Percentiles rank a stretch among this genome's conserved stretches.
phyloP scores from a whole-genome alignment of 2,329 filamentous ascomycete species.

The Trichoderma breve region DNA sequence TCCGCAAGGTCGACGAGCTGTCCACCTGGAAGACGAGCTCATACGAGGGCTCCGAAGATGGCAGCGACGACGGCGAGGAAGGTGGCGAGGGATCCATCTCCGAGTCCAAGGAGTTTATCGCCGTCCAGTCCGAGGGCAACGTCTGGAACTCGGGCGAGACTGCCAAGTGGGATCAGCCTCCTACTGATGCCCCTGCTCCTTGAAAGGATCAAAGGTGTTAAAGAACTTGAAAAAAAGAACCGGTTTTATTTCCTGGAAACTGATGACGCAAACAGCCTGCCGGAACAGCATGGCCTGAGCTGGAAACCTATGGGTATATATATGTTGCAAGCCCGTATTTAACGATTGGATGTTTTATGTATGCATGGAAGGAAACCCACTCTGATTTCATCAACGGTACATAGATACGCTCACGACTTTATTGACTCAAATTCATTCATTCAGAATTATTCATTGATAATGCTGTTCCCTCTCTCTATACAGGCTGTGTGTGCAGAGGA shows the following conservation, averaged over 20 bases:
- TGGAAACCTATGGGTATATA: slow-evolving; percentile 13
- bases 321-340: slow-evolving; percentile 13
- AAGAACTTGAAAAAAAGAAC: not conserved
- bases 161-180: slow-evolving; percentile 23
- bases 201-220: not conserved
- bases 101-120: slow-evolving; percentile 48
- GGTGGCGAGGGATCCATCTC: slow-evolving; percentile 19
- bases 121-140: slow-evolving; percentile 44
- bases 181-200: slow-evolving; percentile 9
- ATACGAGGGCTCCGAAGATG: slow-evolving; percentile 38
- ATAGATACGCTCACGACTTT: slow-evolving; percentile 21
- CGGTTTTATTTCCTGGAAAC: not conserved
- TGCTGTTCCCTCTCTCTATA: not conserved
- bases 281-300: slow-evolving; percentile 9
- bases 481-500: not conserved
- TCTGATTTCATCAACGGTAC: slow-evolving; percentile 15
- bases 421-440: slow-evolving; percentile 8
- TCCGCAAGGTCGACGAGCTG: slow-evolving; percentile 60
- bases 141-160: slow-evolving; percentile 43
- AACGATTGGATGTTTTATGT: slow-evolving; percentile 20
- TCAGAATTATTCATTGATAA: not conserved
- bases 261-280: not conserved
- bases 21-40: slow-evolving; percentile 51
- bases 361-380: slow-evolving; percentile 17
- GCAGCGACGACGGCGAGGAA: slow-evolving; percentile 36